Evolutionary conservation across 768 basidiomycete species (phyloP).

Genomic region (Mycena olivaceomarginata): DNA sequence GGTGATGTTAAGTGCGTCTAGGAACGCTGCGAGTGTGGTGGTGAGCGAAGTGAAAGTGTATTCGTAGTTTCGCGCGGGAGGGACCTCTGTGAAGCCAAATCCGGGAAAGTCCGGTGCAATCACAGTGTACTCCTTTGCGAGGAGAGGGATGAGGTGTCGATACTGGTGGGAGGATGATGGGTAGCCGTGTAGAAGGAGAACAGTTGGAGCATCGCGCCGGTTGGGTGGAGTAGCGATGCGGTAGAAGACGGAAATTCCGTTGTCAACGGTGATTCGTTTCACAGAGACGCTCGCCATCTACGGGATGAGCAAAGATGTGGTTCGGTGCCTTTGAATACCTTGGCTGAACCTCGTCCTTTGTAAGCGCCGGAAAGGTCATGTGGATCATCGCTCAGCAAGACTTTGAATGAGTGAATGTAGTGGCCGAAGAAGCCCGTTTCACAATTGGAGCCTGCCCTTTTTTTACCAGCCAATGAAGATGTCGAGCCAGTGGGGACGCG

Average conservation of each 20-base stretch:
- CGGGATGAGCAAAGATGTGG: too few relatives aligned
- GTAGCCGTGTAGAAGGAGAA: constrained; percentile 70
- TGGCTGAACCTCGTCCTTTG: background rate
- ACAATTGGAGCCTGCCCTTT: too few relatives aligned
- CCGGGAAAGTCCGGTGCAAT: constrained; percentile 70
- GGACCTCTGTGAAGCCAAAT: constrained; percentile 68
- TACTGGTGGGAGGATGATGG: constrained; percentile 69
- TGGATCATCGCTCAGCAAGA: background rate
- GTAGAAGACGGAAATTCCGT: constrained; percentile 63
- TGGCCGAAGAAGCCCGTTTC: background rate
- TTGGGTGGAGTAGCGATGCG: constrained; percentile 58
- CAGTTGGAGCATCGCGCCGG: constrained; percentile 44
- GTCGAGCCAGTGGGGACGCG: background rate
- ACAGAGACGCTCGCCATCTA: constrained; percentile 42
- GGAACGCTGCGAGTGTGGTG: constrained; percentile 60
- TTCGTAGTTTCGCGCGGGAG: constrained; percentile 56
- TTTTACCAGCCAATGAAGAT: too few relatives aligned
- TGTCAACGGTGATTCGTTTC: constrained; percentile 50
- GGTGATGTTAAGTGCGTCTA: constrained; percentile 59
- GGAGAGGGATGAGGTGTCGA: constrained; percentile 64
- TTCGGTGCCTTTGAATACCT: background rate
- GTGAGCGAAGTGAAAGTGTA: constrained; percentile 65
- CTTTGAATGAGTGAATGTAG: background rate
- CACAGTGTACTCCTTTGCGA: constrained; percentile 62
- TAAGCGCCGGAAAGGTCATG: background rate